A percentile compares a stretch with the other conserved stretches of the same genome.
phyloP scores from a whole-genome alignment of 1,284 basidiomycete species.

The Rugosomyces carneus region DNA sequence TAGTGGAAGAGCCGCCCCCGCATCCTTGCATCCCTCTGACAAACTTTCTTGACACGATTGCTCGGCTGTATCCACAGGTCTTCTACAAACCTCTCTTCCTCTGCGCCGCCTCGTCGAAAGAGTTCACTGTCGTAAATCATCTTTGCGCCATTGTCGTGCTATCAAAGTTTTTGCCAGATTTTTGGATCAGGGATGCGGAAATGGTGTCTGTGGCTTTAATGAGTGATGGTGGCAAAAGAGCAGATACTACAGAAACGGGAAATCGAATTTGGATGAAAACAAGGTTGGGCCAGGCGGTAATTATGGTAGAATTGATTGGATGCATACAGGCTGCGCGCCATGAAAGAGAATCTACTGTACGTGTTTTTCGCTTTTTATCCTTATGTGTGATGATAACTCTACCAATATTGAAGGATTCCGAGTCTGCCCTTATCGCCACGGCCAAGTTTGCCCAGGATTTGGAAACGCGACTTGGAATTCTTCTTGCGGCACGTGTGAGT shows the following conservation, averaged over 20 bases:
- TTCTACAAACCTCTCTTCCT: slow-evolving; percentile 75
- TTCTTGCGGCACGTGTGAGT: slow-evolving; percentile 58
- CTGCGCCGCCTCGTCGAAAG: slow-evolving; percentile 59
- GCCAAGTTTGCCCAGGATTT: slow-evolving; percentile 50
- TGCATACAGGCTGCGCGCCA: slow-evolving; percentile 40
- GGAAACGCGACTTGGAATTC: slow-evolving; percentile 51
- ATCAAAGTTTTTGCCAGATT: slow-evolving; percentile 49
- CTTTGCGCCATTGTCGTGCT: slow-evolving; percentile 49
- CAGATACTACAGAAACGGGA: slow-evolving; percentile 19
- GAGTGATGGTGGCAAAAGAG: slow-evolving; percentile 37
- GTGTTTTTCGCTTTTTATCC: slow-evolving; percentile 21
- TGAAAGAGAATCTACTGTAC: slow-evolving; percentile 32
- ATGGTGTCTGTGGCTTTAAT: slow-evolving; percentile 72
- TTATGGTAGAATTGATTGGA: slow-evolving; percentile 59
- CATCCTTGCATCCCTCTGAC: slow-evolving; percentile 39
- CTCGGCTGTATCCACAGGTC: slow-evolving; percentile 51
- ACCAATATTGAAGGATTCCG: slow-evolving; percentile 25
- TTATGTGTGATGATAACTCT: background rate
- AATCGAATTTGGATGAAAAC: slow-evolving; percentile 36
- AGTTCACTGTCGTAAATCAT: slow-evolving; percentile 50
- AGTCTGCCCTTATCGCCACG: slow-evolving; percentile 29
- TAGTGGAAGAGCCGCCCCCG: slow-evolving; percentile 45
- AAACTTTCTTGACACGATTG: slow-evolving; percentile 44
- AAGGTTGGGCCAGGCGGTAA: slow-evolving; percentile 58
- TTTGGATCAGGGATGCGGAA: slow-evolving; percentile 69